Percentiles rank a stretch among this genome's conserved stretches.
Conservation (phyloP, 148 eudicot species). For the Heliosperma pusillum region DNA sequence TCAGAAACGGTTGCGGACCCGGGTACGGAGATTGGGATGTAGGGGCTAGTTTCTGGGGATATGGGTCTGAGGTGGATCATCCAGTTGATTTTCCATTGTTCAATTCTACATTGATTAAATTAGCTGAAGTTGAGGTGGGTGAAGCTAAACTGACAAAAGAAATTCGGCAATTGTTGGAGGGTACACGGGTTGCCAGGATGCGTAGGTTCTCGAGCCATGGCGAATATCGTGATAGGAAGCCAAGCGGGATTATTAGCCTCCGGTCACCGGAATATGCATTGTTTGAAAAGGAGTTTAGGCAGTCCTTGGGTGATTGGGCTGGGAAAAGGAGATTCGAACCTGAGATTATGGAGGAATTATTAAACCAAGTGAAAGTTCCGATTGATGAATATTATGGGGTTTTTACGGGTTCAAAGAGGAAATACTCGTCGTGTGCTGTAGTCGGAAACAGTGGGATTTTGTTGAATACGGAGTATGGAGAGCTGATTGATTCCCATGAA, state of each 20-base stretch:
- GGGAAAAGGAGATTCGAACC: constrained; percentile 40
- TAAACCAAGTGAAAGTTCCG: constrained; percentile 30
- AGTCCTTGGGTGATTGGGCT: constrained; percentile 50
- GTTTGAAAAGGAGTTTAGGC: constrained; percentile 37
- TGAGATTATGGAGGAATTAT: constrained; percentile 49
- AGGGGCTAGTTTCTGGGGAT: background rate
- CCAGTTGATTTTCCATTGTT: constrained; percentile 35
- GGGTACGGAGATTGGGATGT: constrained; percentile 9
- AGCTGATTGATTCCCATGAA: constrained; percentile 67
- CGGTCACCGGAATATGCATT: constrained; percentile 43
- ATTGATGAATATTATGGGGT: constrained; percentile 34
- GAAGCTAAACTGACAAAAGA: constrained; percentile 43
- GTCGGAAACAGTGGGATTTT: constrained; percentile 93
- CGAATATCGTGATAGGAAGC: background rate
- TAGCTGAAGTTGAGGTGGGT: constrained; percentile 51
- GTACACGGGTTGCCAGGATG: constrained; percentile 37
- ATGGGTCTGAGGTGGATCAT: constrained; percentile 5
- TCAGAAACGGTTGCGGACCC: constrained; percentile 35
- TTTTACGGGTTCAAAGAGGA: constrained; percentile 15
- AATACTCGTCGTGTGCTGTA: constrained; percentile 68
- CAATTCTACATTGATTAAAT: constrained; percentile 56
- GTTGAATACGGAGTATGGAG: constrained; percentile 45
- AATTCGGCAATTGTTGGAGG: constrained; percentile 50
- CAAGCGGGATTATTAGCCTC: constrained; percentile 40
- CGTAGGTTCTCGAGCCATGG: constrained; percentile 28